phyloP scores from a whole-genome alignment of 2,329 filamentous ascomycete genomes.

The Cercospora sp. region DNA sequence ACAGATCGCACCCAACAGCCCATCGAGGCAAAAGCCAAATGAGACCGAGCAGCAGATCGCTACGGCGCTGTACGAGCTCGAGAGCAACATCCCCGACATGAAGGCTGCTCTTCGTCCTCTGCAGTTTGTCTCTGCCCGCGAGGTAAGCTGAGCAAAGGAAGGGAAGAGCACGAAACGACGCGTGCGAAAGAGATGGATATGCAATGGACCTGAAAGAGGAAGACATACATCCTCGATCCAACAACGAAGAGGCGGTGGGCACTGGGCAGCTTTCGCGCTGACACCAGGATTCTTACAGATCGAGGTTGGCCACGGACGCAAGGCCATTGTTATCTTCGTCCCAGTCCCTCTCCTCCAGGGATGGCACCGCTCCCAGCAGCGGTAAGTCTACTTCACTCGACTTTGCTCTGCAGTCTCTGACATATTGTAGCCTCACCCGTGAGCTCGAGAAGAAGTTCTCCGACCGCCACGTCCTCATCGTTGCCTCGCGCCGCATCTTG shows the following conservation, averaged over 20 bases:
- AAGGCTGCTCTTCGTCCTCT: constrained; percentile 93
- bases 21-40: constrained; percentile 90
- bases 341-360: constrained; percentile 96
- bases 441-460: constrained; percentile 99
- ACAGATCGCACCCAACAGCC: constrained; percentile 86
- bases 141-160: constrained; percentile 70
- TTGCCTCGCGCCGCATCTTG: constrained; percentile 97
- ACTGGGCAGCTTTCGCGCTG: constrained; percentile 56
- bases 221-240: constrained; percentile 18
- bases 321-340: constrained; percentile 99
- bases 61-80: constrained; percentile 95
- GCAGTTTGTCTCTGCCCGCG: constrained; percentile 97
- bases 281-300: constrained; percentile 71
- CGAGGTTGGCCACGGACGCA: constrained; percentile 99
- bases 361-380: constrained; percentile 99
- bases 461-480: constrained; percentile 98
- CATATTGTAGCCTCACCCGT: constrained; percentile 76
- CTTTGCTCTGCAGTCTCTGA: neutral
- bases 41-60: constrained; percentile 98
- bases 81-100: constrained; percentile 98
- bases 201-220: constrained; percentile 10
- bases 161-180: neutral
- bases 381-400: constrained; percentile 64
- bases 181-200: constrained; percentile 15
- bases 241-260: constrained; percentile 55